These are phyloP conservation scores for Magnusiomyces ingens DNA, from an alignment of 1,139 yeast species.

Conservation along the genomic window DNA sequence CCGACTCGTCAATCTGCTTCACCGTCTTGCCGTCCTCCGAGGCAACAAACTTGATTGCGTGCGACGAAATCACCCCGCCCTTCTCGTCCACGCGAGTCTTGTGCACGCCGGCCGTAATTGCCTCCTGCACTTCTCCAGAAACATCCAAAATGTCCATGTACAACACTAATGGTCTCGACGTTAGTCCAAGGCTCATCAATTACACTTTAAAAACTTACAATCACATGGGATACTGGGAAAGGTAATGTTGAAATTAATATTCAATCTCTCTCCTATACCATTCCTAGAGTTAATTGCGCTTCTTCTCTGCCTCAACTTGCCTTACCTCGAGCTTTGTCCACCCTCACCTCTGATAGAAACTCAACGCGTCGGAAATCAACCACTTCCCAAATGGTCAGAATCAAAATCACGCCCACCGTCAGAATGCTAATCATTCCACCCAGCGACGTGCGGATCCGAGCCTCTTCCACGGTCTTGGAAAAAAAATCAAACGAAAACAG, in stretches of 20 bases:
- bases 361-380: constrained; percentile 59
- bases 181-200: not conserved
- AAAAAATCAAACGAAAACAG: constrained; percentile 78
- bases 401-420: constrained; percentile 54
- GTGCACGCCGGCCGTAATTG: constrained; percentile 64
- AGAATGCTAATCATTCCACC: constrained; percentile 84
- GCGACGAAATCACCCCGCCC: constrained; percentile 40
- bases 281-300: not conserved
- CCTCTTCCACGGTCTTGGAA: constrained; percentile 91
- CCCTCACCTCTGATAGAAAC: constrained; percentile 75
- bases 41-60: constrained; percentile 17
- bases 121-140: constrained; percentile 76
- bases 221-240: constrained; percentile 87
- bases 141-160: constrained; percentile 71
- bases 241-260: constrained; percentile 70
- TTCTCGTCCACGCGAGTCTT: constrained; percentile 53
- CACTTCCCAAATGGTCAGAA: constrained; percentile 71
- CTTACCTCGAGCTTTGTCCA: constrained; percentile 67
- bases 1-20: constrained; percentile 21
- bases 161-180: too few relatives aligned
- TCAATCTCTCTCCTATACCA: constrained; percentile 48
- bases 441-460: constrained; percentile 74
- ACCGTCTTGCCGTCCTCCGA: constrained; percentile 28
- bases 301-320: not conserved
- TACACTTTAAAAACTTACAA: constrained; percentile 6